Percentiles rank a stretch among this genome's conserved stretches.
Conservation (phyloP, 179 eudicot species). For the Silene noctiflora region DNA sequence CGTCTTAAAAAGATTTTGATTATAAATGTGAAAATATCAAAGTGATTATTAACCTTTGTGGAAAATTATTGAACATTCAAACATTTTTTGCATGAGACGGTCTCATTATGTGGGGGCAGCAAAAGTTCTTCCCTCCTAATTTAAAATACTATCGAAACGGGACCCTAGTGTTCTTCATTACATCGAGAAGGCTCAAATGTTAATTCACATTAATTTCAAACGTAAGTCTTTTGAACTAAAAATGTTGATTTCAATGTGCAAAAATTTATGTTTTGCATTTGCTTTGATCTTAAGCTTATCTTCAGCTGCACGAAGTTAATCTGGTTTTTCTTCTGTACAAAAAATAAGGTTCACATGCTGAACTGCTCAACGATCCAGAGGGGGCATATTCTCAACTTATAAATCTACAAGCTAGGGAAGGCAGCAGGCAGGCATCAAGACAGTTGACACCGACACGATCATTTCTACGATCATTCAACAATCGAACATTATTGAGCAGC, state of each 20-base stretch:
- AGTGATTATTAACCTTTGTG: neutral
- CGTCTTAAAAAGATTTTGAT: too few relatives aligned
- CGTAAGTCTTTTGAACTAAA: neutral
- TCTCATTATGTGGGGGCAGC: neutral
- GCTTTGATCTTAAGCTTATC: neutral
- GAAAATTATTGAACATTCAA: neutral
- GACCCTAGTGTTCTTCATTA: neutral
- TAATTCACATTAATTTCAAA: neutral
- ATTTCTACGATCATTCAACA: slow-evolving; percentile 14
- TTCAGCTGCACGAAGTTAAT: slow-evolving; percentile 1
- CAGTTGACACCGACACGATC: slow-evolving; percentile 15
- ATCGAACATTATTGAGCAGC: slow-evolving; percentile 17
- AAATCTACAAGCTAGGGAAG: slow-evolving; percentile 15
- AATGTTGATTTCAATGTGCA: neutral
- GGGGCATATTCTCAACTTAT: slow-evolving; percentile 21
- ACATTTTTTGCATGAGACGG: neutral
- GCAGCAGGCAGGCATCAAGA: slow-evolving; percentile 11
- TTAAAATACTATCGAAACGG: neutral
- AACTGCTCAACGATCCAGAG: slow-evolving; percentile 18
- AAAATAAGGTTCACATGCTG: slow-evolving; percentile 17
- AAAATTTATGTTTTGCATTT: too few relatives aligned
- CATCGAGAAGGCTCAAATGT: neutral
- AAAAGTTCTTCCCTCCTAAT: neutral
- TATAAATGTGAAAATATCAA: neutral
- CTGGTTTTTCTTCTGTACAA: neutral